Base-by-base conservation (phyloP, 495 filamentous ascomycete species). In the Daldinia decipiens region DNA sequence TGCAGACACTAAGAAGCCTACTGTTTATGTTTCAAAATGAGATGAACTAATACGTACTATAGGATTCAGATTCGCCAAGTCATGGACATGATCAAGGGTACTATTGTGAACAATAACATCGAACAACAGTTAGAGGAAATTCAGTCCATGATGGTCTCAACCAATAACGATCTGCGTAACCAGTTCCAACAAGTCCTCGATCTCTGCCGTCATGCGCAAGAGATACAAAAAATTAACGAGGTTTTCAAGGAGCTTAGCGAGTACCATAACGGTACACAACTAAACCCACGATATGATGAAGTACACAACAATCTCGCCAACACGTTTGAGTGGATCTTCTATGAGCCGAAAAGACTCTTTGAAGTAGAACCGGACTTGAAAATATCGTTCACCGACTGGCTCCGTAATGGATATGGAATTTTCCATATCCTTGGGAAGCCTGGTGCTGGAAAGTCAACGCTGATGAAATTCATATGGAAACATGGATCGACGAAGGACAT, bases 401-500 rank as follows among this genome's bases (percentile, higher is more conserved):
- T 45, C 7, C 17, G 40, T 0, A 6, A 45, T 8, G 40, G 40
- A 17, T n/a, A 45, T 0, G 40, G 40, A 0, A 45, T 45, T 17
- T 45, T 45, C 40, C 40, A 45, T 45, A 45, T 45, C 40, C 40
- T 45, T 3, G 40, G 40, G 7, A 45, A 45, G 0, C 17, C 40
- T 17, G 40, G 40, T 1, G 40, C 40, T 12, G 40, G 40, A 21
- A 45, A 45, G 2, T 45, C 40, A 21, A 45, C 40, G 3, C 3
- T 45, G 17, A 21, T 45, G 40, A 45, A 45, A 21, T 45, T 45
- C 17, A 45, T 45, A 21, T 45, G 40, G 40, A 45, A 45, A 17
- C 40, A 45, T 45, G 3, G 21, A 24, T 0, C 12, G 8, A 45
- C 40, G n/a, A 45, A 45, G 40, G 40, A 45, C 1, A 21, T 45